Evolutionary conservation across 768 basidiomycete genomes (phyloP), one percentile per base, ranked within the genome.

Genomic region (Tremella mesenterica): DNA sequence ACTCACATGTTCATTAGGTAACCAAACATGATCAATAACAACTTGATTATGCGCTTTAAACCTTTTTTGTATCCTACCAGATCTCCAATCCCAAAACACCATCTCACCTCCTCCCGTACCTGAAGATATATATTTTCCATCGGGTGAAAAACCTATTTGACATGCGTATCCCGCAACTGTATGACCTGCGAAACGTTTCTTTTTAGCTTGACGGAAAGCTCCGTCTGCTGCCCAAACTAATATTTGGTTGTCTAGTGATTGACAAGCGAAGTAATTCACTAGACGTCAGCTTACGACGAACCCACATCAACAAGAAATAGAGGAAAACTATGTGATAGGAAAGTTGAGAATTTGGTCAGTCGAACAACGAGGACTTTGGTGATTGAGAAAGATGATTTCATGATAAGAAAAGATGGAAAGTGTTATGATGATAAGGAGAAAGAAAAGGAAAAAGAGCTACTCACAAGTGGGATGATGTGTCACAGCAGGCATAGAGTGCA

Each of bases 31-130:
- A 20, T 89, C 82, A 64, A 99, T 96, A 48, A 97, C 88, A n/a
- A 95, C 93, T 75, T 96, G 90, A 12, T 81, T 83, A 73, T 97
- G 95, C 2, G 88, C 89, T 59, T 83, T 82, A 51, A 97, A 74
- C 33, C 88, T 79, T 51, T 86, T 89, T 76, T 92, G 88, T 73
- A 97, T 91, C 58, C 88, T 83, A 1, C 91, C 88, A n/a, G 85
- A 92, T 76, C 95, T 97, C 88, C 89, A 99, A 73, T 97, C 95
- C 95, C 95, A 99, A 74, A 96, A 93, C 2, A 96, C 86, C 38
- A 99, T 79, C 71, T 95, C 91, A 8, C 95, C 95, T 61, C 85
- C 83, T 9, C 88, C 87, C 65, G 96, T 93, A 26, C 95, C 95
- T 54, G 89, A 92, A 66, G 88, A 92, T 65, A 99, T 86, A 86